Conservation (phyloP, 225 moss, liverwort and hornwort genomes). For the Pseudoscleropodium purum region DNA sequence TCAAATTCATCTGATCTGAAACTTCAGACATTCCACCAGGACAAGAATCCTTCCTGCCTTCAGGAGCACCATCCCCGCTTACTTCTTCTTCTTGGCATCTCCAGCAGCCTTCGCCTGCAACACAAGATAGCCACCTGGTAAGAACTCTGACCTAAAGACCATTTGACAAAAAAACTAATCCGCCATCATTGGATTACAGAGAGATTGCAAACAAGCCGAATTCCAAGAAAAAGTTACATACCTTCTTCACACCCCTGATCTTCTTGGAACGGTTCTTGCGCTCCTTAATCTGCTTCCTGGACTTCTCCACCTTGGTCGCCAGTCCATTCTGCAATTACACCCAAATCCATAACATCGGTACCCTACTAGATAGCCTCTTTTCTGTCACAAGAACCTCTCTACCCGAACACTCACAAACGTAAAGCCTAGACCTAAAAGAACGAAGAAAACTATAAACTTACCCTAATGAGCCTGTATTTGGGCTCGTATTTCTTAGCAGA, state of each 20-base stretch:
- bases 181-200: neutral
- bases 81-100: constrained; percentile 65
- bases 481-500: constrained; percentile 38
- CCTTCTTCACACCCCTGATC: constrained; percentile 25
- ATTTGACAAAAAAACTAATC: neutral
- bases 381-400: neutral
- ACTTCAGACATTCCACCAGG: neutral
- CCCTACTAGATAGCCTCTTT: neutral
- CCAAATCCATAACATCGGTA: neutral
- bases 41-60: neutral
- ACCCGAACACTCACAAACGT: neutral
- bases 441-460: neutral
- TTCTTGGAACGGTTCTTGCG: constrained; percentile 19
- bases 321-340: constrained; percentile 49
- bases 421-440: neutral
- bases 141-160: neutral
- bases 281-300: constrained; percentile 25
- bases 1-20: neutral
- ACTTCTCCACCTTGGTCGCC: constrained; percentile 47
- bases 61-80: neutral
- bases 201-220: neutral
- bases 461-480: constrained; percentile 31
- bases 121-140: neutral
- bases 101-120: constrained; percentile 66
- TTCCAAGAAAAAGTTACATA: neutral